Base-by-base conservation (phyloP, 768 basidiomycete species). In the Favolaschia claudopus region DNA sequence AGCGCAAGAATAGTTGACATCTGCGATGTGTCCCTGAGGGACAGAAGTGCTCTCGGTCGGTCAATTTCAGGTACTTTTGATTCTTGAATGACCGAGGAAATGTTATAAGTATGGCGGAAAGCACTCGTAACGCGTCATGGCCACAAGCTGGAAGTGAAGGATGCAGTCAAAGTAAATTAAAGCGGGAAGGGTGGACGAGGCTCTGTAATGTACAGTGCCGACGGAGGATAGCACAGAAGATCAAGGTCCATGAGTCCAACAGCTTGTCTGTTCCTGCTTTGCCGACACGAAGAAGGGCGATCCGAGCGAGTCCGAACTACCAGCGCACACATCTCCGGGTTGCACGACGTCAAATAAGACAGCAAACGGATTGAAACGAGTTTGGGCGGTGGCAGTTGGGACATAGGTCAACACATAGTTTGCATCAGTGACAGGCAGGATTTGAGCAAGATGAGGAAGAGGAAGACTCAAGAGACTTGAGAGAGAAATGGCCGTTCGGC, bases 21-120 rank as follows among this genome's bases (percentile, higher is more conserved):
- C 54, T 51, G 54, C 43, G 45, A 61, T 61, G 54, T 24, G 52
- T 33, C 1, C 28, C 38, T 24, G 53, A 60, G 59, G 59, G 22
- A 38, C 60, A 51, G 24, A 56, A 55, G 54, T 61, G 60, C 54
- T 55, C 56, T 38, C 53, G 42, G 24, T 56, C 42, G 48, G 52
- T n/a, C n/a, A 53, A 52, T 22, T 31, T 46, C 42, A 61, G 60
- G 53, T 24, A 61, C 54, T 40, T 43, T 29, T 29, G 37, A 13
- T 47, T 59, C 48, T 29, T 29, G 37, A 13, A 54, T 59, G 50
- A 58, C 12, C 38, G 34, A 28, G 25, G 19, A 17, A 34, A 45
- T n/a, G 42, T 44, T 5, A 45, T 34, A n/a, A n/a, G n/a, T n/a
- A n/a, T n/a, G n/a, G n/a, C n/a, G n/a, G n/a, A n/a, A n/a, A n/a